These are phyloP conservation scores for Phoma sp. DNA, from an alignment of 2,329 filamentous ascomycete genomes.

Conservation along the genomic window DNA sequence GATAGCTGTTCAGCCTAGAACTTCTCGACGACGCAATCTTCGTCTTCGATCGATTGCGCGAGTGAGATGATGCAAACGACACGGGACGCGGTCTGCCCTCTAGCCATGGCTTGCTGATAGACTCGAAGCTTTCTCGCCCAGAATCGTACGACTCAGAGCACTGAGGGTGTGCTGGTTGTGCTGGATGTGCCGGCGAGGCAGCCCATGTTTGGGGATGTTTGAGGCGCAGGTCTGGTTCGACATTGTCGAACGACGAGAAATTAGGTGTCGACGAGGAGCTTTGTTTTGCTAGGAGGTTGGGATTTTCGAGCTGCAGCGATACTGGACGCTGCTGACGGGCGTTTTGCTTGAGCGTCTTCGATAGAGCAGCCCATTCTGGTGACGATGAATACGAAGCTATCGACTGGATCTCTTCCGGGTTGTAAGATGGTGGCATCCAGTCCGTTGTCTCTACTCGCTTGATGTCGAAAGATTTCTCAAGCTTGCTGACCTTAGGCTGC, in stretches of 20 bases:
- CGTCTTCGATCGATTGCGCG: slow-evolving; percentile 31
- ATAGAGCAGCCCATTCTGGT: slow-evolving; percentile 32
- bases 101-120: slow-evolving; percentile 25
- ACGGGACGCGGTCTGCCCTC: slow-evolving; percentile 30
- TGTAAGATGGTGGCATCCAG: slow-evolving; percentile 30
- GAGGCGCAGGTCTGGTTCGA: slow-evolving; percentile 22
- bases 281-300: slow-evolving; percentile 13
- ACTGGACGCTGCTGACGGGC: slow-evolving; percentile 21
- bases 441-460: slow-evolving; percentile 21
- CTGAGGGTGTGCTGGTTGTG: slow-evolving; percentile 20
- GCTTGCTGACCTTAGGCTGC: slow-evolving; percentile 19
- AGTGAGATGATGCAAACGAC: slow-evolving; percentile 34
- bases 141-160: slow-evolving; percentile 15
- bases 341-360: slow-evolving; percentile 26
- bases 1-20: slow-evolving; percentile 31
- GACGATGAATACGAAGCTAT: slow-evolving; percentile 24
- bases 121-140: slow-evolving; percentile 18
- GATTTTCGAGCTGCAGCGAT: slow-evolving; percentile 23
- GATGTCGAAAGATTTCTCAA: slow-evolving; percentile 26
- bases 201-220: slow-evolving; percentile 25
- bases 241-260: slow-evolving; percentile 25
- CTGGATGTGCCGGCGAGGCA: slow-evolving; percentile 17
- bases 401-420: slow-evolving; percentile 18
- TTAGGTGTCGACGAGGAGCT: slow-evolving; percentile 12
- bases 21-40: slow-evolving; percentile 42